Conservation (phyloP, 345 rosid genomes). For the Populus ilicifolia region DNA sequence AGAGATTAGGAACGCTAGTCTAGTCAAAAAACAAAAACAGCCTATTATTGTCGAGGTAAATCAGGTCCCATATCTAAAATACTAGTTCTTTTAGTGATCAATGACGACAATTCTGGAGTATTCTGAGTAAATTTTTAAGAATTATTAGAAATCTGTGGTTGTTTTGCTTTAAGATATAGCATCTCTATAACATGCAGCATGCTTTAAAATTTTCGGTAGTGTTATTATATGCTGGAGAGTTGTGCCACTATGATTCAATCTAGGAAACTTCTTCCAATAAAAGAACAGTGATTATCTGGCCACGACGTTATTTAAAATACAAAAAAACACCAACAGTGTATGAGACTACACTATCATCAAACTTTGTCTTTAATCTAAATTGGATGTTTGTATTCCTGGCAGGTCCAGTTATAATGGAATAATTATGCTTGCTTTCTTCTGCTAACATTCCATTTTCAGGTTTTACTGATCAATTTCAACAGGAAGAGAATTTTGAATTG, state of each 20-base stretch:
- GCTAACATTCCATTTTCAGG: neutral
- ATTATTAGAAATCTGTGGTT: no score
- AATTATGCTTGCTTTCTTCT: neutral
- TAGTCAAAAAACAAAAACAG: no score
- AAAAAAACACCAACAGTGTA: no score
- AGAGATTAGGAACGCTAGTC: no score
- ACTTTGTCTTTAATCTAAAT: neutral
- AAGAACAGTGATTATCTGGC: neutral
- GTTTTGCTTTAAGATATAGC: no score
- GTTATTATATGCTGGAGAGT: no score
- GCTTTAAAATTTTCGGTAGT: slow-evolving; percentile 3
- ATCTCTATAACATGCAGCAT: neutral
- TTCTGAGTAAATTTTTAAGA: no score
- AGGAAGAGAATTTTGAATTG: neutral
- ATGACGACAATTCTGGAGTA: no score
- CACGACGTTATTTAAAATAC: neutral
- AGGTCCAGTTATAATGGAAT: neutral
- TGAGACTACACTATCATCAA: neutral
- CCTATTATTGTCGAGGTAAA: no score
- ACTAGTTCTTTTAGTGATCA: no score
- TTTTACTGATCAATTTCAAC: no score
- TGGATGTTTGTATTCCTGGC: neutral
- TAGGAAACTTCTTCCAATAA: neutral
- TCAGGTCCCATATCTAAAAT: no score
- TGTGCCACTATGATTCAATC: neutral